Evolutionary conservation across 352 stramenopile genomes (phyloP), one percentile per base, ranked within the genome.

Genomic region (Globisporangium spinosum): DNA sequence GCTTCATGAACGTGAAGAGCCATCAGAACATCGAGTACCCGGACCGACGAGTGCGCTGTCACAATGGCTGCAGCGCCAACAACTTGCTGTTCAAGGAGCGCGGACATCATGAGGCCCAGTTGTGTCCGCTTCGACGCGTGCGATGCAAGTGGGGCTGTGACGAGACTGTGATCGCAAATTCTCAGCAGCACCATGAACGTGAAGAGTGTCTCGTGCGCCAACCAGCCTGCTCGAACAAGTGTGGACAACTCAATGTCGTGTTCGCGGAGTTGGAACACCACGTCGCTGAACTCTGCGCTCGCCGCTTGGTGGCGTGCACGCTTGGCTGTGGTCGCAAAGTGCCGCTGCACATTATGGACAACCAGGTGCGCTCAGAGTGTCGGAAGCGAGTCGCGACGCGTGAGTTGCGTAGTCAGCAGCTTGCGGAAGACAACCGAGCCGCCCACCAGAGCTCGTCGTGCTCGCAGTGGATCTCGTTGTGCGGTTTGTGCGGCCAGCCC

Each of bases 81-180:
- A 74, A 77, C 47, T 34, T 92, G 40, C 56, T 82, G 17, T 65
- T 70, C 29, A 77, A 78, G 38, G 67, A 85, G 45, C 86, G 83
- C 17, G 58, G 70, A 12, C 6, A 66, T 20, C 86, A 94, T 59
- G 86, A 94, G 54, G 66, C 61, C 4, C 32, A 65, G 1, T 25
- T 71, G 2, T 94, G 83, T 58, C 27, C 67, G 1, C 68, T 91
- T 27, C 83, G 84, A 13, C 78, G 78, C 35, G 78, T 92, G 45
- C 15, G 32, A 20, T 94, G 82, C 58, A 80, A 82, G 58, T 90
- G 82, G 76, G 61, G 74, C 12, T 91, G 86, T 54, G 76, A 79
- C 7, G 83, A 91, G 32, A 58, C 71, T 0, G 75, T 91, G 6
- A 25, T 88, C 4, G 82, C 79, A 2, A 74, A 68, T 6, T 58